A percentile compares a stretch with the other conserved stretches of the same genome.
Conservation (phyloP, 2,329 filamentous ascomycete species). For the Alternaria consortialis region DNA sequence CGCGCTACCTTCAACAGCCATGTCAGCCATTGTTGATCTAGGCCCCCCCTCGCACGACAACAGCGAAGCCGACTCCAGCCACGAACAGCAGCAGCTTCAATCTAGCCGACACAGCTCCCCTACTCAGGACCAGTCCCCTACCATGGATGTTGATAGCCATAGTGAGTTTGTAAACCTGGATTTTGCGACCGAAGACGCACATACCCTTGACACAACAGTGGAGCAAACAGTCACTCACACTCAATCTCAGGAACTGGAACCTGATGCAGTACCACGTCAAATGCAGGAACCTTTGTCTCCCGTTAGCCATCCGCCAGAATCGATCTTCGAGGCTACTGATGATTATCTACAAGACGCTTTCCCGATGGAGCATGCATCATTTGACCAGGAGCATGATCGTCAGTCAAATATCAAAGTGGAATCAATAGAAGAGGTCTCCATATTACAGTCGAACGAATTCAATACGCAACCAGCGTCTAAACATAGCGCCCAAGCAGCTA, state of each 20-base stretch:
- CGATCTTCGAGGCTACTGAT: slow-evolving; percentile 14
- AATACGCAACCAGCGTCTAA: not conserved
- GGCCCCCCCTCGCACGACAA: slow-evolving; percentile 27
- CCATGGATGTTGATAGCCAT: slow-evolving; percentile 8
- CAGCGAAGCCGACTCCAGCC: slow-evolving; percentile 1
- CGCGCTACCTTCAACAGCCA: not conserved
- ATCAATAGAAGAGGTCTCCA: slow-evolving; percentile 38
- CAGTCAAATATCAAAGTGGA: slow-evolving; percentile 42
- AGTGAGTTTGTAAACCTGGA: slow-evolving; percentile 23
- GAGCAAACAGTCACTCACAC: slow-evolving; percentile 12
- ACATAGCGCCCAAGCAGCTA: not conserved
- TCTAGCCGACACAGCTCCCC: not conserved
- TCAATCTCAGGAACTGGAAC: slow-evolving; percentile 7
- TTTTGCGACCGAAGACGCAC: slow-evolving; percentile 9
- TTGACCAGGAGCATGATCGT: slow-evolving; percentile 6
- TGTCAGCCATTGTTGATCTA: slow-evolving; percentile 34
- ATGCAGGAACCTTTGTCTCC: not conserved
- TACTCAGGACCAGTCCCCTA: slow-evolving; percentile 1
- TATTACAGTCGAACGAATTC: slow-evolving; percentile 14
- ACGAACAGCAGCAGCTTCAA: not conserved
- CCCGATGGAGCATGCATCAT: slow-evolving; percentile 3
- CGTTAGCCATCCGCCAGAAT: slow-evolving; percentile 10
- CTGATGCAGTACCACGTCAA: not conserved
- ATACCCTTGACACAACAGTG: not conserved
- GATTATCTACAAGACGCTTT: slow-evolving; percentile 18